phyloP scores from a whole-genome alignment of 2,329 filamentous ascomycete genomes.

The Alternaria ethzedia region DNA sequence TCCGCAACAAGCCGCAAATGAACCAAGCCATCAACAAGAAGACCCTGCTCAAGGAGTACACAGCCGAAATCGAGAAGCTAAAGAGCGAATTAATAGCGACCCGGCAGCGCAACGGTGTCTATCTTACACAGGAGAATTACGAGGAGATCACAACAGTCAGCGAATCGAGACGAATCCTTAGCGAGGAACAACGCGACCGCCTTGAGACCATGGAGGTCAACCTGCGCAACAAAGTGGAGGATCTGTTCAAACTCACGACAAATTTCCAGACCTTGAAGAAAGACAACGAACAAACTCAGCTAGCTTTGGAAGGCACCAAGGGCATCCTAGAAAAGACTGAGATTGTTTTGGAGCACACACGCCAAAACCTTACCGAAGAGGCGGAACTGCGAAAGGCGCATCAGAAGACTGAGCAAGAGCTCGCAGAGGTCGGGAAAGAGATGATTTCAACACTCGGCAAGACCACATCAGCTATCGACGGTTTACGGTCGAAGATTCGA shows the following conservation, averaged over 20 bases:
- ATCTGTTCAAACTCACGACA: conserved; percentile 84
- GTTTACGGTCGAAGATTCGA: conserved; percentile 83
- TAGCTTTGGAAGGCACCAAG: conserved; percentile 78
- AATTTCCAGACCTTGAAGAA: conserved; percentile 89
- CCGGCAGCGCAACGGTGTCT: conserved; percentile 91
- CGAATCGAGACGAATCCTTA: conserved; percentile 88
- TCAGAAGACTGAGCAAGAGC: conserved; percentile 79
- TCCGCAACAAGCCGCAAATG: conserved; percentile 95
- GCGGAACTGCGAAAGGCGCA: conserved; percentile 81
- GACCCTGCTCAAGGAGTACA: conserved; percentile 87
- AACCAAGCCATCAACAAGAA: conserved; percentile 94
- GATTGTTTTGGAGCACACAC: conserved; percentile 77
- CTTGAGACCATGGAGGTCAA: conserved; percentile 92
- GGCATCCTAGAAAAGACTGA: conserved; percentile 87
- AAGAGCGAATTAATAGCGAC: conserved; percentile 94
- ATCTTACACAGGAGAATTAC: conserved; percentile 85
- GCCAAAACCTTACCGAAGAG: conserved; percentile 79
- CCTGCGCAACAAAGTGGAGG: conserved; percentile 90
- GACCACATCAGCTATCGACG: conserved; percentile 80
- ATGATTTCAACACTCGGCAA: conserved; percentile 78
- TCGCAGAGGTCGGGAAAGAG: conserved; percentile 74
- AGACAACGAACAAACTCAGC: conserved; percentile 79
- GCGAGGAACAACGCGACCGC: conserved; percentile 89
- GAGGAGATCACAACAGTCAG: conserved; percentile 92
- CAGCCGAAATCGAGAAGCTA: conserved; percentile 88